These are phyloP conservation scores for Heterobasidion annosum DNA, from an alignment of 1,284 basidiomycete genomes.

Conservation along the genomic window DNA sequence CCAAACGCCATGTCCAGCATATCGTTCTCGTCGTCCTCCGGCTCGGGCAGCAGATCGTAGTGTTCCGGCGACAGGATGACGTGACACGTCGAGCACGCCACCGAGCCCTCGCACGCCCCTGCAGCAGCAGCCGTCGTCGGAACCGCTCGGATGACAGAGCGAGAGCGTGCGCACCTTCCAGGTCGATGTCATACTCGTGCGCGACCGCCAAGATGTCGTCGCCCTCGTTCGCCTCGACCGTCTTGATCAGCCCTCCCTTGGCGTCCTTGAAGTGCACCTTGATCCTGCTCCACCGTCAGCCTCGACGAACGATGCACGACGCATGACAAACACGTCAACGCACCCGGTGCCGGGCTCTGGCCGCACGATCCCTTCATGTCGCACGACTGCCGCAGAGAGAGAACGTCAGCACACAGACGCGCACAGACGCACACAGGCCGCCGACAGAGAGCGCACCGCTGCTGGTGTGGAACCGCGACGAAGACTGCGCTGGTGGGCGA, in stretches of 20 bases:
- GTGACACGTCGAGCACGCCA: conserved; percentile 98
- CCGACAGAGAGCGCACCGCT: background rate
- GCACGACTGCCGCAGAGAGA: conserved; percentile 11
- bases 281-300: conserved; percentile 42
- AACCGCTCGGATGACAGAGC: background rate
- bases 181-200: conserved; percentile 93
- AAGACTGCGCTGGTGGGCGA: too few relatives aligned
- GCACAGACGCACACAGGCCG: background rate
- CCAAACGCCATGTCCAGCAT: conserved; percentile 99
- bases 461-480: background rate
- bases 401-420: background rate
- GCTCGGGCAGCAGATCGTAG: conserved; percentile 84
- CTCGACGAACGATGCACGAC: background rate
- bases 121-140: conserved; percentile 1
- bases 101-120: conserved; percentile 95
- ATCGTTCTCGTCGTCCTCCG: conserved; percentile 95
- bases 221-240: conserved; percentile 88
- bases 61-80: conserved; percentile 80
- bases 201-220: conserved; percentile 90
- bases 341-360: conserved; percentile 61
- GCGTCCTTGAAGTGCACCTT: conserved; percentile 87
- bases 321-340: conserved; percentile 18
- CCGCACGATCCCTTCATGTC: conserved; percentile 35
- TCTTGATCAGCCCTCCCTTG: conserved; percentile 78
- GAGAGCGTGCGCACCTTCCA: conserved; percentile 69